A percentile compares a stretch with the other conserved stretches of the same genome.
Evolutionary conservation across 306 rosid genomes (phyloP).

Genomic region (Leucaena leucocephala): DNA sequence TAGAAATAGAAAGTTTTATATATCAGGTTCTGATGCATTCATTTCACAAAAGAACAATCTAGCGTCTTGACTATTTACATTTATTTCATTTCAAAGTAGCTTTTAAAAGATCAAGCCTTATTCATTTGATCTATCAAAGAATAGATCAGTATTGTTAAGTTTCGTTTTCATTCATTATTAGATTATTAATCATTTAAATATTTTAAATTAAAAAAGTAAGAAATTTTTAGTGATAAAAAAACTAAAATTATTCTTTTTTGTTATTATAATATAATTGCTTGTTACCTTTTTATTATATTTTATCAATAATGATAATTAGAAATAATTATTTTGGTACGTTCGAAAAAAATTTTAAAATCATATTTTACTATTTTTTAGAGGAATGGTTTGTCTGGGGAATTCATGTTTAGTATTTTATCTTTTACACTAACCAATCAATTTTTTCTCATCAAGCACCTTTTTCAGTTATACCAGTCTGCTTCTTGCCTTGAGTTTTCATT

Average conservation of each 20-base stretch:
- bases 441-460: background rate
- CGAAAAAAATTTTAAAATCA: no score
- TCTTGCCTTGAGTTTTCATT: background rate
- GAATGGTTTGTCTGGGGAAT: no score
- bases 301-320: no score
- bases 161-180: background rate
- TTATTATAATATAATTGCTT: no score
- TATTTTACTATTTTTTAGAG: no score
- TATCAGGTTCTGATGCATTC: background rate
- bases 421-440: background rate
- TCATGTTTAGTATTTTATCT: background rate
- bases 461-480: background rate
- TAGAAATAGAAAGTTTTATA: background rate
- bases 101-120: no score
- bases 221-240: background rate
- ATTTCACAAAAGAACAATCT: background rate
- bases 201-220: background rate
- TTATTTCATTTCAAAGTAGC: no score
- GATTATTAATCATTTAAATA: background rate
- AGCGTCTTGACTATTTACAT: background rate
- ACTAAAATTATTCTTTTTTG: no score
- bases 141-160: background rate
- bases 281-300: no score
- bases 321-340: no score
- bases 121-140: background rate